Evolutionary conservation across 106 monocot genomes (phyloP).

Genomic region (Allium cepa): DNA sequence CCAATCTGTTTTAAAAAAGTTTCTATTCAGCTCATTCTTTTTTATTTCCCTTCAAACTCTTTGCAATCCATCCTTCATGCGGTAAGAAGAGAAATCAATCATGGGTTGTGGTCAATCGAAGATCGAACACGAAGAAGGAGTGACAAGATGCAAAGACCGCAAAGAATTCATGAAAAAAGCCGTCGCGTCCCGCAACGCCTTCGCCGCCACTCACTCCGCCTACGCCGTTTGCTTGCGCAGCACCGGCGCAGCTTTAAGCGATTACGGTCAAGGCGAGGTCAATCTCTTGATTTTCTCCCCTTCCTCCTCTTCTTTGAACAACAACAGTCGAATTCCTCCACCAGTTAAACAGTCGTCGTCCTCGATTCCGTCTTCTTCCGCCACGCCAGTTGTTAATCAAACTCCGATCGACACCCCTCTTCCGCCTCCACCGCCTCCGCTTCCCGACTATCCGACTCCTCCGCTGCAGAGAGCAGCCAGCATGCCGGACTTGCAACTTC

Average conservation of each 20-base stretch:
- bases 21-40: too few relatives aligned
- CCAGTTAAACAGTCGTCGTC: background rate
- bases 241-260: constrained; percentile 76
- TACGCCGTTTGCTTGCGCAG: constrained; percentile 54
- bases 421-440: constrained; percentile 64
- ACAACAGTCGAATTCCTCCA: background rate
- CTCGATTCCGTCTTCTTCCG: constrained; percentile 5
- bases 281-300: background rate
- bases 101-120: constrained; percentile 92
- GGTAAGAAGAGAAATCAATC: background rate
- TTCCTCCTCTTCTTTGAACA: constrained; percentile 5
- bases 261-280: constrained; percentile 56
- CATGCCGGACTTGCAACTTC: constrained; percentile 55
- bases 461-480: constrained; percentile 60
- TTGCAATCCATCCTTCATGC: too few relatives aligned
- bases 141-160: constrained; percentile 71
- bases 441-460: constrained; percentile 17
- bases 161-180: constrained; percentile 45
- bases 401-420: constrained; percentile 25
- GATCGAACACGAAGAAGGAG: constrained; percentile 81
- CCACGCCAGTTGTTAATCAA: background rate
- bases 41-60: too few relatives aligned
- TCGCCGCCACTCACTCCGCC: constrained; percentile 81
- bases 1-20: too few relatives aligned
- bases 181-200: constrained; percentile 76